Evolutionary conservation across 345 rosid genomes (phyloP).

Genomic region (Boechera retrofracta): DNA sequence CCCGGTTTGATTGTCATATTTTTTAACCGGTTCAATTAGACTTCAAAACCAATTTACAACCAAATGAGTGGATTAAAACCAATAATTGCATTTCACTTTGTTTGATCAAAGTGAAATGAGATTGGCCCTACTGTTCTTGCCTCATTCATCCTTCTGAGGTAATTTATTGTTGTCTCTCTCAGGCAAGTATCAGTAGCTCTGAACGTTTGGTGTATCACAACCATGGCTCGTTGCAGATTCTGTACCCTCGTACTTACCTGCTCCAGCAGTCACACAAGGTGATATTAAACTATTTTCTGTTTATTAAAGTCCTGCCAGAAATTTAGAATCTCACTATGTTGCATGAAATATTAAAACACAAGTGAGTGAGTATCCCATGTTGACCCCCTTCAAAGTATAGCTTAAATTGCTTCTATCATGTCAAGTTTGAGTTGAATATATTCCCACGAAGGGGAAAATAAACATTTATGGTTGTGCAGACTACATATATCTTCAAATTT

Average conservation of each 20-base stretch:
- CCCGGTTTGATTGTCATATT: too few species aligned
- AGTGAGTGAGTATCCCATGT: not conserved
- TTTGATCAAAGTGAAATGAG: too few species aligned
- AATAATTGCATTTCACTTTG: too few species aligned
- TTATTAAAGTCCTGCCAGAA: conserved; percentile 2
- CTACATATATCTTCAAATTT: conserved; percentile 3
- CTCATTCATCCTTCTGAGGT: too few species aligned
- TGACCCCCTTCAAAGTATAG: conserved; percentile 7
- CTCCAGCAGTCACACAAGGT: conserved; percentile 73
- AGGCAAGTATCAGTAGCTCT: too few species aligned
- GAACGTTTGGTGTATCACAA: conserved; percentile 47
- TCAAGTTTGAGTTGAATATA: not conserved
- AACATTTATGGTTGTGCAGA: not conserved
- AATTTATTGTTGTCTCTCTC: too few species aligned
- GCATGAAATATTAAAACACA: conserved; percentile 6
- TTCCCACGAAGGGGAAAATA: not conserved
- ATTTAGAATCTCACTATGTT: conserved; percentile 10
- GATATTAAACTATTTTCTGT: conserved; percentile 15
- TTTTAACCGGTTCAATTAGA: too few species aligned
- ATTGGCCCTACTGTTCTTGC: too few species aligned
- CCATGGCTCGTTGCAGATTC: conserved; percentile 60
- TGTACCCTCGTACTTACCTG: conserved; percentile 34
- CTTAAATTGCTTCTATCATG: conserved; percentile 21
- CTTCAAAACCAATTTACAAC: too few species aligned
- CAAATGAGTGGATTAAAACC: too few species aligned